Base-by-base conservation (phyloP, 306 rosid genomes). In the Cucurbita ficifolia region DNA sequence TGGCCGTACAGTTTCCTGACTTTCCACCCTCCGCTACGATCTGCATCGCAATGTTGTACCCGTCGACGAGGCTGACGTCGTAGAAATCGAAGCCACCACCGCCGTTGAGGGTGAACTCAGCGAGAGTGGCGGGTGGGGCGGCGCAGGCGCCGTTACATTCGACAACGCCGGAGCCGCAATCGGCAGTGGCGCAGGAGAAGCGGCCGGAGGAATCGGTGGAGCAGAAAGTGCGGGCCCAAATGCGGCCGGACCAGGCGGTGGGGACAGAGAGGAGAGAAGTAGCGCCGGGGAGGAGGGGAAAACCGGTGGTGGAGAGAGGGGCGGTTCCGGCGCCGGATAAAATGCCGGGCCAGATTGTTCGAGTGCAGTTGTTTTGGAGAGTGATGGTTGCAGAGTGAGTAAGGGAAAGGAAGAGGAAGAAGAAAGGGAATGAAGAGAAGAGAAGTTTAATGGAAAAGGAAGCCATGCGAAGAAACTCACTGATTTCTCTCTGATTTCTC, bases 31-130 rank as follows among this genome's bases (percentile, higher is more conserved):
- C 79, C 0, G 96, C 82, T 46, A 52, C 91, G 14, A 93, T 74
- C 7, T 35, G 49, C 90, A 93, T 81, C 0, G 97, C 88, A 1
- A 93, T 91, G 80, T 93, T 90, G 82, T 87, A 90, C 0, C 98
- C 98, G 79, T 93, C 97, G 2, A 93, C 98, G 8, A 93, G 87
- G 76, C 98, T 93, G 6, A 93, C 97, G 78, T 92, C 98, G 72
- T 84, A 93, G 85, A 90, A 93, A 46, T 93, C 96, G 0, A 88
- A 84, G 9, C 96, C 96, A 0, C 77, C 81, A 4, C 87, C 88
- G 0, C 96, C 96, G 86, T 87, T 85, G 0, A 93, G 60, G 0
- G 97, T 93, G 78, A 88, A 88, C 64, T 93, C 96, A 0, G 94
- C 98, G 0, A 93, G 83, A 0, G 90, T 87, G 3, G 92, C 89